Percentiles rank a stretch among this genome's conserved stretches.
These are phyloP conservation scores for Candida saitoana DNA, from an alignment of 805 yeast genomes.

Conservation along the genomic window DNA sequence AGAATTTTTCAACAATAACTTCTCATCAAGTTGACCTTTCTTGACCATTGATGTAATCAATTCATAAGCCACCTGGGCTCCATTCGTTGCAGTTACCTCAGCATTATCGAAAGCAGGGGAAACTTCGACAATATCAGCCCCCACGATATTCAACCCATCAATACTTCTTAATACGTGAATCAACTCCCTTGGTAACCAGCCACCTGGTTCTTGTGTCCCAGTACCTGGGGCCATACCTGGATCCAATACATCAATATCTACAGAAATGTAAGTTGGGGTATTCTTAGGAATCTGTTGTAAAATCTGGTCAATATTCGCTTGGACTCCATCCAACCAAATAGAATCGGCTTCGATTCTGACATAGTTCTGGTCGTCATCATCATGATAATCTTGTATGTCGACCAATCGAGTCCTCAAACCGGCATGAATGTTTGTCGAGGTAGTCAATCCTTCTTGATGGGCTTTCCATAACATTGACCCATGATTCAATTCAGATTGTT, in stretches of 20 bases:
- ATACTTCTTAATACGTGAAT: slow-evolving; percentile 44
- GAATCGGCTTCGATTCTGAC: slow-evolving; percentile 68
- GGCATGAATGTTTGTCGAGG: slow-evolving; percentile 62
- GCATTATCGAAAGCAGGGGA: slow-evolving; percentile 63
- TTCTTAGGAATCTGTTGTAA: slow-evolving; percentile 53
- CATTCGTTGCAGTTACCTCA: slow-evolving; percentile 64
- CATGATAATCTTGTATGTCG: slow-evolving; percentile 60
- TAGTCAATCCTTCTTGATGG: slow-evolving; percentile 59
- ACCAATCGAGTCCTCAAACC: slow-evolving; percentile 73
- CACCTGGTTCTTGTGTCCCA: slow-evolving; percentile 59
- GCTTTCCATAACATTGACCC: slow-evolving; percentile 90
- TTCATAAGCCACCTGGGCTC: slow-evolving; percentile 69
- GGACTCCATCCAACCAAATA: slow-evolving; percentile 63
- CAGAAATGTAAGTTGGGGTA: slow-evolving; percentile 68
- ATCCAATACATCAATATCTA: slow-evolving; percentile 67
- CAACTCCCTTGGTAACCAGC: slow-evolving; percentile 54
- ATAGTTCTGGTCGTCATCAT: slow-evolving; percentile 68
- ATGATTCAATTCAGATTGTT: slow-evolving; percentile 62
- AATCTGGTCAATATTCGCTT: slow-evolving; percentile 51
- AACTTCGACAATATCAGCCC: slow-evolving; percentile 57
- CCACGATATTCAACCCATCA: slow-evolving; percentile 45
- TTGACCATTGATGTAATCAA: slow-evolving; percentile 72
- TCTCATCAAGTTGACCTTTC: slow-evolving; percentile 29
- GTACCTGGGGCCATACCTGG: slow-evolving; percentile 58
- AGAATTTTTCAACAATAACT: slow-evolving; percentile 8